Conservation (phyloP, 305 asterid species). For the Lippia alba region DNA sequence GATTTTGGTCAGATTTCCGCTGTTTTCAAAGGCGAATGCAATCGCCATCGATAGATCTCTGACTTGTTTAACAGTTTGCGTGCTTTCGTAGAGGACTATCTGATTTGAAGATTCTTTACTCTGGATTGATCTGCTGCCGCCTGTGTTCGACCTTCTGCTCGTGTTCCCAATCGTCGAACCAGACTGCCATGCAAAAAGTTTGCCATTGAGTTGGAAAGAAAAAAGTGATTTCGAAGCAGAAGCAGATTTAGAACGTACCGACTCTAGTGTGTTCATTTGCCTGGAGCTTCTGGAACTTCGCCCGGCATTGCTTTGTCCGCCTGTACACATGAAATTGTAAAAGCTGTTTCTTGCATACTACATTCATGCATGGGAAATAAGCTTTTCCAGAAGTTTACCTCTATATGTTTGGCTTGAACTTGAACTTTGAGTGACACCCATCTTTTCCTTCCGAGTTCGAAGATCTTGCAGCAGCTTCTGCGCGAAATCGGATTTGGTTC, state of each 20-base stretch:
- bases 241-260: slow-evolving; percentile 36
- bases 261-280: slow-evolving; percentile 39
- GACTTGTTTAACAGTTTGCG: slow-evolving; percentile 52
- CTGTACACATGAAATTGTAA: slow-evolving; percentile 30
- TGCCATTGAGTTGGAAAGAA: neutral
- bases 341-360: slow-evolving; percentile 16
- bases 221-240: neutral
- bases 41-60: slow-evolving; percentile 69
- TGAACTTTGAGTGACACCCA: slow-evolving; percentile 44
- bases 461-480: slow-evolving; percentile 61
- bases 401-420: slow-evolving; percentile 42
- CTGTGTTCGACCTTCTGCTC: slow-evolving; percentile 40
- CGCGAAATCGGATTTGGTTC: slow-evolving; percentile 52
- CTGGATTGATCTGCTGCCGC: slow-evolving; percentile 43
- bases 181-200: slow-evolving; percentile 33
- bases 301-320: slow-evolving; percentile 38
- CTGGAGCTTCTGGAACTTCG: slow-evolving; percentile 42
- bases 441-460: slow-evolving; percentile 48
- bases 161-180: slow-evolving; percentile 42
- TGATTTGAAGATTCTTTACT: slow-evolving; percentile 63
- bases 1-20: slow-evolving; percentile 56
- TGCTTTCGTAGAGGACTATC: slow-evolving; percentile 61
- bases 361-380: slow-evolving; percentile 20
- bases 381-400: slow-evolving; percentile 31
- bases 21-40: slow-evolving; percentile 70